Base-by-base conservation (phyloP, 441 rosid species). In the Arabidopsis lyrata region DNA sequence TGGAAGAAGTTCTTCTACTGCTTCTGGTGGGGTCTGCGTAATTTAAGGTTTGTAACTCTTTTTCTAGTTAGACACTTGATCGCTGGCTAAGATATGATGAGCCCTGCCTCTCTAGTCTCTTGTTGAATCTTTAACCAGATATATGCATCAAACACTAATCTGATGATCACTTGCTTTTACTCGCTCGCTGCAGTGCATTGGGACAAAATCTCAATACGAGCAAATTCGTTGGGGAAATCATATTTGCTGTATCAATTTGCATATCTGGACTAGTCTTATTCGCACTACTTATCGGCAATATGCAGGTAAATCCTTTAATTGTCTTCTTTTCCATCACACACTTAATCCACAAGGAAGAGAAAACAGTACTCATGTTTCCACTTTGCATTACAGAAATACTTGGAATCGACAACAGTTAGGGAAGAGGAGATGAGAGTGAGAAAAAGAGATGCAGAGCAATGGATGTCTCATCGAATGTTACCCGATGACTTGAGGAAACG, bases 11-110 rank as follows among this genome's bases (percentile, higher is more conserved):
- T 89, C 42, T 83, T 80, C 38, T 93, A 84, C 85, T 93, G 95
- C 87, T 89, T 93, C 67, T 90, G 98, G 98, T 93, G 98, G 98
- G 98, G 95, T 75, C 76, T 90, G 63, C 90, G 91, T 56, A 86
- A 82, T 81, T 83, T 93, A 20, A 93, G 97, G 97, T 91, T 60
- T 66, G 90, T 65, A 42, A 32, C 13, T 7, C 67, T 22, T n/a
- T 27, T 0, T 41, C 1, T 39, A n/a, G 16, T 18, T n/a, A n/a
- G n/a, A n/a, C n/a, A n/a, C 7, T 55, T 34, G 66, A 20, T 22
- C 22, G 58, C 15, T 44, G n/a, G 38, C 65, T 13, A 7, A 63
- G 39, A 29, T 63, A 1, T 24, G 11, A 10, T 32, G 24, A 20
- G 18, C 18, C 11, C 11, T 34, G 8, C 8, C 29, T 20, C n/a